These are phyloP conservation scores for Geotrichum carabidarum DNA, from an alignment of 1,139 yeast species.

Conservation along the genomic window DNA sequence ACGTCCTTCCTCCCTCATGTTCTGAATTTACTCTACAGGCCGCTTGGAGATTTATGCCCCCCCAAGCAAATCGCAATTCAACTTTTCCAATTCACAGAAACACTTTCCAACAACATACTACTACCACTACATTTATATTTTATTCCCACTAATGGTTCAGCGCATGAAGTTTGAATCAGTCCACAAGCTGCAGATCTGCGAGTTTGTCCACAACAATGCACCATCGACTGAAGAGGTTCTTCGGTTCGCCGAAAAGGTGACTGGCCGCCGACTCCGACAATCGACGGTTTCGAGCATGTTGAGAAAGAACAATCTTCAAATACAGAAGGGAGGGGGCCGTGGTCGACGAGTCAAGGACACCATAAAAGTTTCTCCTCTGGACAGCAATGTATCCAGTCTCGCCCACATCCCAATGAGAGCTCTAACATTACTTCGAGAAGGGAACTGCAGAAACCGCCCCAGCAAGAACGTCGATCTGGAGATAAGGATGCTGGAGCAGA, in stretches of 20 bases:
- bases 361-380: background rate
- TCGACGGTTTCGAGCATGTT: slow-evolving; percentile 6
- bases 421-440: background rate
- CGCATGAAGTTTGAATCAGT: background rate
- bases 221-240: background rate
- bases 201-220: background rate
- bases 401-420: background rate
- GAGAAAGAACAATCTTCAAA: slow-evolving; percentile 1
- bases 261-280: background rate
- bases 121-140: too few species aligned
- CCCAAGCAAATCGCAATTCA: too few species aligned
- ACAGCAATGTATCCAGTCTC: background rate
- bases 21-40: too few species aligned
- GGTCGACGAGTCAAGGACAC: background rate
- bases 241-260: background rate
- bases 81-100: too few species aligned
- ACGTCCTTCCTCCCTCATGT: too few species aligned
- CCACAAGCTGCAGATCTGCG: slow-evolving; percentile 2
- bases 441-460: background rate
- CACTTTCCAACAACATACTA: too few species aligned
- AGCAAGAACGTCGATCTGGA: background rate
- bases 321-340: slow-evolving; percentile 1
- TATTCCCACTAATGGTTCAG: too few species aligned
- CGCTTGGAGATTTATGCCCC: too few species aligned
- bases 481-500: background rate